Evolutionary conservation across 2,329 filamentous ascomycete species (phyloP).

Genomic region (Trichoderma gracile): DNA sequence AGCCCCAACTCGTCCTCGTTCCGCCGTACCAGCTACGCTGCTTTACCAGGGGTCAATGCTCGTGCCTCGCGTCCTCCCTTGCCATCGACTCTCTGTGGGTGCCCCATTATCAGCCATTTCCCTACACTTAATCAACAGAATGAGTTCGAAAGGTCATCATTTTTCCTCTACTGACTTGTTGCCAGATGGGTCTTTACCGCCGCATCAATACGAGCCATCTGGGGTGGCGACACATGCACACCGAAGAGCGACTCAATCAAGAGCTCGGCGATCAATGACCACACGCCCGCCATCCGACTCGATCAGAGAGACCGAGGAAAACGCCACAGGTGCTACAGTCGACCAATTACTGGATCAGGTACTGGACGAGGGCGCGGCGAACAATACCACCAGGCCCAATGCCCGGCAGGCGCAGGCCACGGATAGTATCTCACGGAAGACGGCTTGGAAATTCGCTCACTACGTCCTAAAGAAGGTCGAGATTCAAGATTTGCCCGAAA

Average conservation of each 20-base stretch:
- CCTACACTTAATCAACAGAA: neutral
- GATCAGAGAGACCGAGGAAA: conserved; percentile 31
- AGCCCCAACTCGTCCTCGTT: conserved; percentile 8
- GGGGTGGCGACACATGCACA: conserved; percentile 28
- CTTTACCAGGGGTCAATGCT: neutral
- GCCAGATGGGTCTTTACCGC: neutral
- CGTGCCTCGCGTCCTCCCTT: neutral
- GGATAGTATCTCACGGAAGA: conserved; percentile 45
- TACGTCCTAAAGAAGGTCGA: conserved; percentile 50
- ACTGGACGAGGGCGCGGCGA: conserved; percentile 19
- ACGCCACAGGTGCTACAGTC: neutral
- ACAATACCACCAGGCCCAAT: conserved; percentile 38
- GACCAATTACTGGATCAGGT: conserved; percentile 4
- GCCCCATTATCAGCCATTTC: neutral
- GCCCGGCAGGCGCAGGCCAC: conserved; percentile 49
- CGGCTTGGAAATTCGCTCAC: conserved; percentile 51
- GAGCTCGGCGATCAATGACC: conserved; percentile 34
- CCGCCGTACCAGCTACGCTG: conserved; percentile 17
- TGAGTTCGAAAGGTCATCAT: no score
- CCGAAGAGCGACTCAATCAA: conserved; percentile 33
- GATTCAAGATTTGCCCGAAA: conserved; percentile 47
- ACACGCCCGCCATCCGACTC: conserved; percentile 33
- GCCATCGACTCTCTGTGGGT: conserved; percentile 18
- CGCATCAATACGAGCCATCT: conserved; percentile 3
- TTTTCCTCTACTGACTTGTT: neutral